Base-by-base conservation (phyloP, 2,329 filamentous ascomycete species). In the Verticillium alfalfae region DNA sequence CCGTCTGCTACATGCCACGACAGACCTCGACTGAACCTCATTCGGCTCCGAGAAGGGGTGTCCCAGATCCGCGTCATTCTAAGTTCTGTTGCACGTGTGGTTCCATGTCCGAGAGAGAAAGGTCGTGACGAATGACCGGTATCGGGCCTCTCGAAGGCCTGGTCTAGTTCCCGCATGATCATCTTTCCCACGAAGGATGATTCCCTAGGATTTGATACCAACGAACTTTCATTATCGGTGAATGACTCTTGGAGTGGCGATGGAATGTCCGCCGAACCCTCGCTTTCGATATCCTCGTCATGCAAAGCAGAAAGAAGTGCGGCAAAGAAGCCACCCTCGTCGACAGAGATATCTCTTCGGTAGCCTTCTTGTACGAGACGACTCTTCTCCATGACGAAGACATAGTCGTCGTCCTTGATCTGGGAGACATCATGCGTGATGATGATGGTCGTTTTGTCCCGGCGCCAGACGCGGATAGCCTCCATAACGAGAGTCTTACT, bases 381-480 rank as follows among this genome's bases (percentile, higher is more conserved):
- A 0, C 91, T 89, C 12, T 86, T 76, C 37, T 94, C 88, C 71
- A 98, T 78, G 12, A 97, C 83, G 66, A 93, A 96, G 0, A 96
- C 83, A 64, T 89, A 93, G 65, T 98, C 93, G 0, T 87, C 73
- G 0, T 85, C 76, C 5, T 77, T 72, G 10, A 98, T 94, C 66
- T 94, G 90, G 0, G 86, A 83, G 37, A 95, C 84, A 66, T 98
- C 92, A 69, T 98, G 94, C 0, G 95, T 97, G 68, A 98, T 94
- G 66, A 98, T 86, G 59, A 98, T 91, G 0, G 94, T 98, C 0
- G 93, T 97, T 71, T 91, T 95, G 0, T 84, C 88, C 39, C 76
- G 78, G 26, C 95, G 83, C 94, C 93, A 97, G 22, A 82, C 70
- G 8, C 92, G 83, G 59, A 97, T 88, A 0, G 88, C 85, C 52